Evolutionary conservation across 2,329 filamentous ascomycete genomes (phyloP), one percentile per base, ranked within the genome.

Genomic region (Microcyclospora tardicrescens): DNA sequence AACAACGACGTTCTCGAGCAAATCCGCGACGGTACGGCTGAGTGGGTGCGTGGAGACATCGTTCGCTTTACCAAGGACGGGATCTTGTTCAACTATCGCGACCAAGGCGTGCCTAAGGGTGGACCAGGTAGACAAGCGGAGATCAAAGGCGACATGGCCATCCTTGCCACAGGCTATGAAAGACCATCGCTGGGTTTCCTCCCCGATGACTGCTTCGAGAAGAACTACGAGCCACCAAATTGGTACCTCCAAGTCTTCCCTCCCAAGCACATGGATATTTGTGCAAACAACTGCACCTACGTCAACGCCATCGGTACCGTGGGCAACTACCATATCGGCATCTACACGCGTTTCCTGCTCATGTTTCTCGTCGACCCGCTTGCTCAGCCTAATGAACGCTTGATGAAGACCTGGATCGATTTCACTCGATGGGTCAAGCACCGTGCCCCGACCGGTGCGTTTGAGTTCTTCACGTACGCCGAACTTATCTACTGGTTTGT

Each of bases 231-330:
- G 1, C 81, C 84, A 1, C 85, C 85, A 0, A 86, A 84, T 57
- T 93, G 85, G 85, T 93, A 91, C 50, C 71, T 93, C 0, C 84
- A 93, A 58, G 82, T 81, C 0, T 93, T 93, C 61, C 84, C 85
- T 4, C 81, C 84, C 0, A 60, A 66, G 3, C 79, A 87, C 47
- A 74, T 79, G 0, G 79, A 75, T 28, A 70, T 93, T 35, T 85
- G 79, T 46, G 79, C 79, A 45, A 87, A 84, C 61, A 93, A 93
- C 61, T 80, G 80, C 65, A 91, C 84, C 0, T 93, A 87, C 48
- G 67, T 86, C 40, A 77, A 81, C 38, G 84, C 78, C 3, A 87
- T 91, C 41, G 84, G 83, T 1, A 81, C 80, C 0, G 82, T 91
- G 1, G 81, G 84, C 0, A 87, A 91, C 58, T 89, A 82, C 71